Evolutionary conservation across 2,329 filamentous ascomycete species (phyloP).

Genomic region (Fusarium fracticaudum): DNA sequence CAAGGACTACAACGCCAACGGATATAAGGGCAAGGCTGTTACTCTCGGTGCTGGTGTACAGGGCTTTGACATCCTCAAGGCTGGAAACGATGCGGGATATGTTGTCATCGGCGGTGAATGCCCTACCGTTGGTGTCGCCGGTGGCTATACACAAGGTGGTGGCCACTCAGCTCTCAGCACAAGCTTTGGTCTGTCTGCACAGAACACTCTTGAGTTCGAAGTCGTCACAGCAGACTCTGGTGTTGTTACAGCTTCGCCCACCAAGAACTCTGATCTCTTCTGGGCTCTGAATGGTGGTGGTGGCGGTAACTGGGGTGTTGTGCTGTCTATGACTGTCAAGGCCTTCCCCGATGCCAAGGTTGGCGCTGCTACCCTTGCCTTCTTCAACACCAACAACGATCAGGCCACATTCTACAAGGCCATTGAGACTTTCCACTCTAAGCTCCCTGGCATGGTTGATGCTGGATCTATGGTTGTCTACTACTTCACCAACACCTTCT

Average conservation of each 20-base stretch:
- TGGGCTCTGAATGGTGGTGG: constrained; percentile 72
- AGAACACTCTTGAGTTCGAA: constrained; percentile 66
- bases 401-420: constrained; percentile 59
- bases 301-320: constrained; percentile 66
- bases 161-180: constrained; percentile 61
- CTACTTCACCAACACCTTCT: constrained; percentile 48
- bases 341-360: constrained; percentile 50
- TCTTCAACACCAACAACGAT: constrained; percentile 45
- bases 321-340: constrained; percentile 61
- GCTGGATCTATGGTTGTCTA: constrained; percentile 59
- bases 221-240: constrained; percentile 63
- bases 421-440: constrained; percentile 53
- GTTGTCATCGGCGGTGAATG: constrained; percentile 65
- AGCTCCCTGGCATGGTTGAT: constrained; percentile 54
- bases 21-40: constrained; percentile 62
- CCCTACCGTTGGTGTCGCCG: constrained; percentile 63
- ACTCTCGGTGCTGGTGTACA: constrained; percentile 65
- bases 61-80: constrained; percentile 57
- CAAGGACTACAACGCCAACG: constrained; percentile 53
- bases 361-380: constrained; percentile 56
- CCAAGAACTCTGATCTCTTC: constrained; percentile 65
- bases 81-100: constrained; percentile 55
- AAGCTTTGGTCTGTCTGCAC: constrained; percentile 66
- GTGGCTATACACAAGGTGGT: constrained; percentile 68
- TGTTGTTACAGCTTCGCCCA: constrained; percentile 57